A percentile compares a stretch with the other conserved stretches of the same genome.
These are phyloP conservation scores for Globisporangium echinulatum DNA, from an alignment of 352 stramenopile species.

Conservation along the genomic window DNA sequence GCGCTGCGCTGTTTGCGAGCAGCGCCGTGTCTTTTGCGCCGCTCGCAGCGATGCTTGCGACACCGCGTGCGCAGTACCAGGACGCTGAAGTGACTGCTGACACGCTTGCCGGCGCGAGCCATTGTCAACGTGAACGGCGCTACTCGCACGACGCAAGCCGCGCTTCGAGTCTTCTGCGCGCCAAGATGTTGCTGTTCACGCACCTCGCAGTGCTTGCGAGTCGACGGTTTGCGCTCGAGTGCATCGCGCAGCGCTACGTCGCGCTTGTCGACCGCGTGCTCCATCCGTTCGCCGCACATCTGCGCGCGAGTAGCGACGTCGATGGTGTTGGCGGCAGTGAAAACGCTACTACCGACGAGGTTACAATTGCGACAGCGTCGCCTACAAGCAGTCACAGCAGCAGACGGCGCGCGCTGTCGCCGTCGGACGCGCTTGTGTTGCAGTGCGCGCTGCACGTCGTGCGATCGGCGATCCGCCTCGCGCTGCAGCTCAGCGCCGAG, in stretches of 20 bases:
- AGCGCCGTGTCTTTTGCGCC: conserved; percentile 23
- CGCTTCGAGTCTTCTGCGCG: conserved; percentile 32
- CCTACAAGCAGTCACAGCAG: neutral
- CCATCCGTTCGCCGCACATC: conserved; percentile 17
- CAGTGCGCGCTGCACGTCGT: conserved; percentile 61
- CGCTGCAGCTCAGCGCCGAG: conserved; percentile 58
- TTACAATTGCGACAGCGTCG: neutral
- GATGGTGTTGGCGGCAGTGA: too few species aligned
- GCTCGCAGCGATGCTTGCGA: conserved; percentile 25
- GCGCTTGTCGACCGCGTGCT: conserved; percentile 28
- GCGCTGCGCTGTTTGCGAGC: conserved; percentile 30
- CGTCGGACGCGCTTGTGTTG: conserved; percentile 29
- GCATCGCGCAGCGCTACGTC: conserved; percentile 29
- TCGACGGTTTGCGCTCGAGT: conserved; percentile 26
- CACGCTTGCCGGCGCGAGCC: neutral
- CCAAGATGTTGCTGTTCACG: conserved; percentile 60
- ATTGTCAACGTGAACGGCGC: conserved; percentile 1
- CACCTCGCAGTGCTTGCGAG: conserved; percentile 52
- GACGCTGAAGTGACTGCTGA: neutral
- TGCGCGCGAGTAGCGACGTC: conserved; percentile 7
- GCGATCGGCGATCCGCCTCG: conserved; percentile 45
- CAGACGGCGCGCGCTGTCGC: conserved; percentile 14
- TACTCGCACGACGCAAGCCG: conserved; percentile 14
- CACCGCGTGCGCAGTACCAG: conserved; percentile 7
- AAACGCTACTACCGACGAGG: too few species aligned